A percentile compares a stretch with the other conserved stretches of the same genome.
Evolutionary conservation across 1,284 basidiomycete genomes (phyloP).

Genomic region (Boletellus deceptivus): DNA sequence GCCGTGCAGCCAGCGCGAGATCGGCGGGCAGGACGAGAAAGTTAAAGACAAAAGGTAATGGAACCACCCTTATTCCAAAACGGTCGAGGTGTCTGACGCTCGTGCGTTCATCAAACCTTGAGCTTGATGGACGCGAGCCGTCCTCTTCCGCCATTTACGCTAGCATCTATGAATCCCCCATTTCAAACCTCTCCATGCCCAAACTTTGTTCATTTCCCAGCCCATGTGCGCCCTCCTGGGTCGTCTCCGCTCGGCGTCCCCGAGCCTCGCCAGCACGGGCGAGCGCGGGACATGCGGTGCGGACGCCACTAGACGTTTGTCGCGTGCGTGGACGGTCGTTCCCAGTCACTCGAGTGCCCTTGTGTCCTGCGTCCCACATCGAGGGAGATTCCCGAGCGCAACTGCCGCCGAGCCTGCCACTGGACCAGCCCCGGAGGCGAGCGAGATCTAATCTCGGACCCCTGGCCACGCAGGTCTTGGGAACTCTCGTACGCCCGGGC

Average conservation of each 20-base stretch:
- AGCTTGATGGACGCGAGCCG: not conserved
- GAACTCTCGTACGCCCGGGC: slow-evolving; percentile 28
- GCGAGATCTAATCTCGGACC: slow-evolving; percentile 26
- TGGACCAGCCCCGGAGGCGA: not conserved
- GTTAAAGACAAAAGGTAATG: slow-evolving; percentile 23
- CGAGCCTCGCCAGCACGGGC: not conserved
- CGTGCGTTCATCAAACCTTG: slow-evolving; percentile 29
- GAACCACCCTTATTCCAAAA: slow-evolving; percentile 10
- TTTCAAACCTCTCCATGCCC: not conserved
- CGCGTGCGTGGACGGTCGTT: slow-evolving; percentile 20
- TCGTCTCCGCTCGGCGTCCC: not conserved
- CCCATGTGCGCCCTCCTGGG: not conserved
- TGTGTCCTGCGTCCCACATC: not conserved
- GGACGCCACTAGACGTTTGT: slow-evolving; percentile 28
- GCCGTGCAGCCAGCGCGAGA: slow-evolving; percentile 3
- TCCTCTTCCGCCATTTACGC: not conserved
- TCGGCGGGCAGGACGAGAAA: slow-evolving; percentile 17
- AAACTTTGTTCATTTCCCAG: not conserved
- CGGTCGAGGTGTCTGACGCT: not conserved
- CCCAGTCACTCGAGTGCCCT: not conserved
- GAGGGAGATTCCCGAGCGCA: slow-evolving; percentile 8
- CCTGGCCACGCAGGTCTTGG: slow-evolving; percentile 8
- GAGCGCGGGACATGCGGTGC: slow-evolving; percentile 21
- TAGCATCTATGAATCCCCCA: not conserved
- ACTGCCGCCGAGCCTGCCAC: not conserved